A percentile compares a stretch with the other conserved stretches of the same genome.
phyloP scores from a whole-genome alignment of 75 land plant species.

The Ceratopteris richardii region DNA sequence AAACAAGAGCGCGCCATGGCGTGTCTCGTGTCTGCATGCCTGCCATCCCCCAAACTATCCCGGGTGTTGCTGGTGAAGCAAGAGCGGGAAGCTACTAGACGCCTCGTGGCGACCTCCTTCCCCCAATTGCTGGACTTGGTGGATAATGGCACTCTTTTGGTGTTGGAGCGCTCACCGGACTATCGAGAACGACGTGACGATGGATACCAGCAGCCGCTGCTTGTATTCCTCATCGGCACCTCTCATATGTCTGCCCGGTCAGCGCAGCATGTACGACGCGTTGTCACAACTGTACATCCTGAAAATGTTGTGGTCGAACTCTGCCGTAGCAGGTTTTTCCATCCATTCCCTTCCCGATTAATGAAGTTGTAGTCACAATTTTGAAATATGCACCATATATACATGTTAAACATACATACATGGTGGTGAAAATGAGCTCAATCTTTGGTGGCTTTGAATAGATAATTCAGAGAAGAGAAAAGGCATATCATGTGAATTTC shows the following conservation, averaged over 20 bases:
- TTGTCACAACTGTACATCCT: conserved; percentile 52
- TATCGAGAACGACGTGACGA: conserved; percentile 53
- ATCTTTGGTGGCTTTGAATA: too few relatives aligned
- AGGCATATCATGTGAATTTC: too few relatives aligned
- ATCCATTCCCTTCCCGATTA: neutral
- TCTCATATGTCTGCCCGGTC: conserved; percentile 56
- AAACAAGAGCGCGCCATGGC: too few relatives aligned
- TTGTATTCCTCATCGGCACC: conserved; percentile 67
- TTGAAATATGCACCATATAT: too few relatives aligned
- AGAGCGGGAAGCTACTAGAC: neutral
- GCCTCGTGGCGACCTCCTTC: neutral
- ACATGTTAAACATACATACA: too few relatives aligned
- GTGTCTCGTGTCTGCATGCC: neutral
- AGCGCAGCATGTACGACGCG: conserved; percentile 57
- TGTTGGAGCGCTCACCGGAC: conserved; percentile 41
- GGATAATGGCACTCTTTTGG: conserved; percentile 49
- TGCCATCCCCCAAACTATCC: neutral
- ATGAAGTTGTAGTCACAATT: too few relatives aligned
- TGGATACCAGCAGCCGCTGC: conserved; percentile 67
- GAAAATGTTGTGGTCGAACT: conserved; percentile 92
- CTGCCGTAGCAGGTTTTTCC: conserved; percentile 69
- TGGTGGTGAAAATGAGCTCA: too few relatives aligned
- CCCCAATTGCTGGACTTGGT: conserved; percentile 68
- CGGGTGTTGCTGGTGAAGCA: neutral
- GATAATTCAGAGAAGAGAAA: too few relatives aligned